Evolutionary conservation across 257 asterid species (phyloP).

Genomic region (Handroanthus guayacan): DNA sequence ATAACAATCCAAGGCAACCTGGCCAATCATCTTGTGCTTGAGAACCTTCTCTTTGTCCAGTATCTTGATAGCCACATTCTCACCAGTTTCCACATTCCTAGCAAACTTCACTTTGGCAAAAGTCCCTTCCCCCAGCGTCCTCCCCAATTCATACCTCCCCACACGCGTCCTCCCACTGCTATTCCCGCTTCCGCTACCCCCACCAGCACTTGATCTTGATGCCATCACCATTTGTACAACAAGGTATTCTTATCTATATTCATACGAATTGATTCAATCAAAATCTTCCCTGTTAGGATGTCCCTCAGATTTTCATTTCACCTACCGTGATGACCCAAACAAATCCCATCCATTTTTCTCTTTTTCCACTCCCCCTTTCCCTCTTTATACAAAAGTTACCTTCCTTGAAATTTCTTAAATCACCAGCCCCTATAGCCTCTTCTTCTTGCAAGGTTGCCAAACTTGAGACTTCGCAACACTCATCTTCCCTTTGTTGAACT

Average conservation of each 20-base stretch:
- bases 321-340: constrained; percentile 37
- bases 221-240: constrained; percentile 50
- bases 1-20: constrained; percentile 46
- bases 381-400: background rate
- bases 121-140: constrained; percentile 89
- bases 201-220: constrained; percentile 63
- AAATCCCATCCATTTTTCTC: constrained; percentile 57
- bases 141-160: constrained; percentile 90
- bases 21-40: constrained; percentile 90
- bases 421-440: constrained; percentile 57
- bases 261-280: constrained; percentile 26
- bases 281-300: constrained; percentile 18
- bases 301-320: constrained; percentile 20
- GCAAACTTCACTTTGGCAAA: constrained; percentile 97
- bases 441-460: constrained; percentile 98
- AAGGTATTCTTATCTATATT: constrained; percentile 16
- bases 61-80: constrained; percentile 92
- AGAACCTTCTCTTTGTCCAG: constrained; percentile 92
- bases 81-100: constrained; percentile 74
- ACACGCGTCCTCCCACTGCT: constrained; percentile 70
- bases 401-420: constrained; percentile 22
- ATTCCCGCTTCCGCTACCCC: constrained; percentile 39
- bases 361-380: background rate
- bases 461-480: constrained; percentile 78
- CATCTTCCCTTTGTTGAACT: constrained; percentile 49